A percentile compares a stretch with the other conserved stretches of the same genome.
These are phyloP conservation scores for Mrakia blollopis DNA, from an alignment of 768 basidiomycete genomes.

Conservation along the genomic window DNA sequence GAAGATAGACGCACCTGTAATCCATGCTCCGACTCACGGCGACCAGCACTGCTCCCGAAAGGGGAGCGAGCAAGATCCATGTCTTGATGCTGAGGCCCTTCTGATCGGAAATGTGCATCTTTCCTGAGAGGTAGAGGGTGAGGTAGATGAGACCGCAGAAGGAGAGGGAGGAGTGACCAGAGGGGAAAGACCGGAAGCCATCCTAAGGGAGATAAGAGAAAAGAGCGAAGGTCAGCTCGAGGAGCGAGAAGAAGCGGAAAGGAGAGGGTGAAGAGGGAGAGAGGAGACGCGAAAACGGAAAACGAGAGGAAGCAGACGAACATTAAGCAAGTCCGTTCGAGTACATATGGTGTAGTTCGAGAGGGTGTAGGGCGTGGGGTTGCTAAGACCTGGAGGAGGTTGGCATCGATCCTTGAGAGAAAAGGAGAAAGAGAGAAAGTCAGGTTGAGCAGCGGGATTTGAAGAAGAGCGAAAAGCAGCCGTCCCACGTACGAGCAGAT, in stretches of 20 bases:
- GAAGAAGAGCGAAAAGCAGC: background rate
- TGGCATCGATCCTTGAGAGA: constrained; percentile 49
- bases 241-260: background rate
- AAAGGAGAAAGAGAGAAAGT: constrained; percentile 50
- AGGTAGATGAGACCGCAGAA: constrained; percentile 91
- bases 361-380: constrained; percentile 60
- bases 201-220: constrained; percentile 54
- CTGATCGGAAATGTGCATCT: constrained; percentile 80
- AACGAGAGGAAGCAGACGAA: constrained; percentile 66
- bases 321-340: constrained; percentile 50
- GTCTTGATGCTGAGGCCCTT: constrained; percentile 60
- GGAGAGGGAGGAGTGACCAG: constrained; percentile 55
- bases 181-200: constrained; percentile 59
- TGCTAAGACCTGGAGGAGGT: background rate
- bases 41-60: constrained; percentile 55
- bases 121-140: constrained; percentile 81
- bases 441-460: constrained; percentile 49
- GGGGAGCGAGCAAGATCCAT: constrained; percentile 73
- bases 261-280: too few relatives aligned
- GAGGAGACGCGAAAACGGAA: constrained; percentile 22
- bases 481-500: constrained; percentile 19
- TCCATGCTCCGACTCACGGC: constrained; percentile 45
- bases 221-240: background rate
- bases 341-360: constrained; percentile 72
- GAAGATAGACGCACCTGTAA: background rate